Conservation (phyloP, 139 green algal genomes). For the Penium margaritaceum region DNA sequence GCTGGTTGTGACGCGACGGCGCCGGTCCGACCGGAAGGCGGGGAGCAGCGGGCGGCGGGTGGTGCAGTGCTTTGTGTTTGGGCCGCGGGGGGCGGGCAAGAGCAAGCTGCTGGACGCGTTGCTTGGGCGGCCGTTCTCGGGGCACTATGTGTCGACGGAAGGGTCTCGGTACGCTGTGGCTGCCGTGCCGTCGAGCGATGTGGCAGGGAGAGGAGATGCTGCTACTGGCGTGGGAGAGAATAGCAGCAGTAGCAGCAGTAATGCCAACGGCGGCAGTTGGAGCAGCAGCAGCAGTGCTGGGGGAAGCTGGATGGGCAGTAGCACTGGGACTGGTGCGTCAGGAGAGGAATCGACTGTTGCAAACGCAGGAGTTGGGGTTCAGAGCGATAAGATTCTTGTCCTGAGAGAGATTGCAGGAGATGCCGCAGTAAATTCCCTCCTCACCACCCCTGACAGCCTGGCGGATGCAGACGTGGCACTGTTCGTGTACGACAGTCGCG, state of each 20-base stretch:
- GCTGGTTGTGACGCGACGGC: conserved; percentile 14
- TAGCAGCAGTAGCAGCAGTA: too few species aligned
- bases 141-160: neutral
- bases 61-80: conserved; percentile 34
- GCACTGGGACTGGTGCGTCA: too few species aligned
- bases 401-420: too few species aligned
- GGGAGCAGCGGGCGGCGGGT: conserved; percentile 5
- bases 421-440: neutral
- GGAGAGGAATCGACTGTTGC: too few species aligned
- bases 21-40: conserved; percentile 26
- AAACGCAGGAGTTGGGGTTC: too few species aligned
- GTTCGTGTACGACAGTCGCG: conserved; percentile 9
- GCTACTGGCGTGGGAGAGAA: too few species aligned
- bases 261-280: neutral
- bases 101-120: conserved; percentile 7
- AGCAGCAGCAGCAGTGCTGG: neutral
- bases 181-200: neutral
- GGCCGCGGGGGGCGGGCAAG: conserved; percentile 17
- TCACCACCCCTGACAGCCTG: neutral
- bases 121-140: neutral
- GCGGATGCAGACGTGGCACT: neutral
- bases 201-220: neutral
- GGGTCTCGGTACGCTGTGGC: neutral
- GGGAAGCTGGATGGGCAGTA: too few species aligned
- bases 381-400: too few species aligned